Evolutionary conservation across 2,329 filamentous ascomycete genomes (phyloP).

Genomic region (Colletotrichum lentis): DNA sequence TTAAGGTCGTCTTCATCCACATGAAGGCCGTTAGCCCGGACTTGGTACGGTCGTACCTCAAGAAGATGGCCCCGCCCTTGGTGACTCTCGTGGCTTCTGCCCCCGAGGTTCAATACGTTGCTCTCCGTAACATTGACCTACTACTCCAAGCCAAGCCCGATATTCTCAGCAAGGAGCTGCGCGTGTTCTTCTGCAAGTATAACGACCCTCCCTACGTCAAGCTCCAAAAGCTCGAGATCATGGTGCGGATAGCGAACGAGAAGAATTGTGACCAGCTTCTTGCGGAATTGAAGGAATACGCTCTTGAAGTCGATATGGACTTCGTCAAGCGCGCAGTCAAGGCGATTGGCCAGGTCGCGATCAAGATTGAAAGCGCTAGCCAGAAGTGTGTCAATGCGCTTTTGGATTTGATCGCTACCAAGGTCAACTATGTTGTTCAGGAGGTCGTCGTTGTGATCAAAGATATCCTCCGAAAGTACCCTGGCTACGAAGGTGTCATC

Average conservation of each 20-base stretch:
- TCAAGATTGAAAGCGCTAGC: slow-evolving; percentile 95
- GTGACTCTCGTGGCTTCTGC: slow-evolving; percentile 95
- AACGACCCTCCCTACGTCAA: slow-evolving; percentile 98
- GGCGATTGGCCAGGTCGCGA: slow-evolving; percentile 96
- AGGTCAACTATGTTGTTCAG: slow-evolving; percentile 99
- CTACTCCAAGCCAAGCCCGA: slow-evolving; percentile 95
- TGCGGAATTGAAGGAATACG: slow-evolving; percentile 95
- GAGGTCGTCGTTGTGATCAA: slow-evolving; percentile 99
- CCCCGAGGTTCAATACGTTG: slow-evolving; percentile 97
- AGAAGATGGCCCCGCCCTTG: slow-evolving; percentile 96
- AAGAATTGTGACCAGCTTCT: slow-evolving; percentile 94
- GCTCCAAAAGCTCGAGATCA: slow-evolving; percentile 96
- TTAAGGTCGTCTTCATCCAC: slow-evolving; percentile 97
- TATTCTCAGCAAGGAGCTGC: slow-evolving; percentile 94
- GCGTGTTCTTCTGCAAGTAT: slow-evolving; percentile 99
- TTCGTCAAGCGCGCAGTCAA: slow-evolving; percentile 94
- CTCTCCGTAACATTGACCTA: slow-evolving; percentile 93
- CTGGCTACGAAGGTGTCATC: slow-evolving; percentile 97
- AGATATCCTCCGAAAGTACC: slow-evolving; percentile 97
- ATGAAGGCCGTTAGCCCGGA: slow-evolving; percentile 87
- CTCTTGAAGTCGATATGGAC: slow-evolving; percentile 98
- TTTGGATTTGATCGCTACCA: slow-evolving; percentile 92
- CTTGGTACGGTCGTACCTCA: slow-evolving; percentile 83
- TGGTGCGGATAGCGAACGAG: slow-evolving; percentile 98
- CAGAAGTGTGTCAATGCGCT: slow-evolving; percentile 96